Percentiles rank a stretch among this genome's conserved stretches.
These are phyloP conservation scores for Amauroascus niger DNA, from an alignment of 2,329 filamentous ascomycete genomes.

Conservation along the genomic window DNA sequence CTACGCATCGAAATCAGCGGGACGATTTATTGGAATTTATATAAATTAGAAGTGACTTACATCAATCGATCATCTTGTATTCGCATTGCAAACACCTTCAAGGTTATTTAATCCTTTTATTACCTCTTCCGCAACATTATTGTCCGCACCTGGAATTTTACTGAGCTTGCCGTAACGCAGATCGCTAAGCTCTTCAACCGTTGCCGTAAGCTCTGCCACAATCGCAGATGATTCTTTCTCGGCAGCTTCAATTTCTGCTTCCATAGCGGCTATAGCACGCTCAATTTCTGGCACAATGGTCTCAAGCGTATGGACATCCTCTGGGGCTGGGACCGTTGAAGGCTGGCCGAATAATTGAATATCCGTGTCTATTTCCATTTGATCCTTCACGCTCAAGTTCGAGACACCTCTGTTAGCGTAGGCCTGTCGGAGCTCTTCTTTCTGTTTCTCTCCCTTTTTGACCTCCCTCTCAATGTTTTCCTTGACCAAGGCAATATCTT, in stretches of 20 bases:
- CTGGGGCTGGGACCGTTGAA: conserved; percentile 31
- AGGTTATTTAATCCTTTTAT: conserved; percentile 56
- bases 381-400: conserved; percentile 26
- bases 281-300: conserved; percentile 62
- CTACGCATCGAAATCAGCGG: neutral
- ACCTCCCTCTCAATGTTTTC: conserved; percentile 40
- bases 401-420: conserved; percentile 27
- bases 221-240: conserved; percentile 55
- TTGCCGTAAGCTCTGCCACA: conserved; percentile 52
- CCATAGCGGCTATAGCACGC: conserved; percentile 53
- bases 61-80: conserved; percentile 9
- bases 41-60: neutral
- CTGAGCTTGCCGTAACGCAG: conserved; percentile 66
- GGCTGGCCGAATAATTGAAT: conserved; percentile 51
- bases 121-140: conserved; percentile 55
- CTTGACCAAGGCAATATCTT: conserved; percentile 57
- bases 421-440: conserved; percentile 31
- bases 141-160: conserved; percentile 44
- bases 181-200: conserved; percentile 66
- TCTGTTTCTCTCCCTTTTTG: conserved; percentile 30
- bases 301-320: conserved; percentile 49
- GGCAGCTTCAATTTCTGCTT: conserved; percentile 57
- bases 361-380: conserved; percentile 39
- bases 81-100: conserved; percentile 51
- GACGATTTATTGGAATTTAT: neutral